A percentile compares a stretch with the other conserved stretches of the same genome.
Conservation (phyloP, 768 basidiomycete genomes). For the Amanita fuliginea region DNA sequence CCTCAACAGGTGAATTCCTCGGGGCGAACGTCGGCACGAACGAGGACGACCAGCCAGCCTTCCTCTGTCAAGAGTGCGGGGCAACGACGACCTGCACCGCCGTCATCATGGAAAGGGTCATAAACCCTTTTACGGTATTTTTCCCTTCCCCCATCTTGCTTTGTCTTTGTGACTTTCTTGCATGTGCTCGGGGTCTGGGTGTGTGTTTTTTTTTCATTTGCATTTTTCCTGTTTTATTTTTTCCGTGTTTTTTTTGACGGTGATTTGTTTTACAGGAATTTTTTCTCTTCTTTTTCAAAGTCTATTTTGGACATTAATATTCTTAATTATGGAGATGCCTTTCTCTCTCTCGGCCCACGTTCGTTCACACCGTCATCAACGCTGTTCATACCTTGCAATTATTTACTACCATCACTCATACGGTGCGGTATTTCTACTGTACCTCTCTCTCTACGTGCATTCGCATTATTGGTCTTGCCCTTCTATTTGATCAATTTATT, state of each 20-base stretch:
- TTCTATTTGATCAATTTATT: not conserved
- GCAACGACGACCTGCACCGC: conserved; percentile 24
- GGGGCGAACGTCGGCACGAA: conserved; percentile 13
- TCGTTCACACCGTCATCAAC: not conserved
- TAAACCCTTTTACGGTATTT: not conserved
- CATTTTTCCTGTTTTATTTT: not conserved
- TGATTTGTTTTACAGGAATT: not conserved
- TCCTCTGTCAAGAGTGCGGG: conserved; percentile 15
- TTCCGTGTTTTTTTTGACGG: not conserved
- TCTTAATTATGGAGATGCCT: conserved; percentile 5
- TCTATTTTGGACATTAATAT: conserved; percentile 6
- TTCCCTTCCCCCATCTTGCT: not conserved
- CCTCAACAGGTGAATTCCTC: conserved; percentile 9
- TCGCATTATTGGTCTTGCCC: not conserved
- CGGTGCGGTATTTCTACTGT: not conserved
- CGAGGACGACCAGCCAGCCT: conserved; percentile 37
- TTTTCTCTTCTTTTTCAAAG: not conserved
- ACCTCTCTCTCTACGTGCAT: not conserved
- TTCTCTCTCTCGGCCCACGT: not conserved
- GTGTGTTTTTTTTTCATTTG: not conserved
- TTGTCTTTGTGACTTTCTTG: not conserved
- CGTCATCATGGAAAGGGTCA: conserved; percentile 47
- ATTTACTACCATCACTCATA: conserved; percentile 1
- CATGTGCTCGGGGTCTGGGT: not conserved
- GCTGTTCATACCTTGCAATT: not conserved